phyloP scores from a whole-genome alignment of 2,329 filamentous ascomycete genomes.

The Hypoxylon sp. region DNA sequence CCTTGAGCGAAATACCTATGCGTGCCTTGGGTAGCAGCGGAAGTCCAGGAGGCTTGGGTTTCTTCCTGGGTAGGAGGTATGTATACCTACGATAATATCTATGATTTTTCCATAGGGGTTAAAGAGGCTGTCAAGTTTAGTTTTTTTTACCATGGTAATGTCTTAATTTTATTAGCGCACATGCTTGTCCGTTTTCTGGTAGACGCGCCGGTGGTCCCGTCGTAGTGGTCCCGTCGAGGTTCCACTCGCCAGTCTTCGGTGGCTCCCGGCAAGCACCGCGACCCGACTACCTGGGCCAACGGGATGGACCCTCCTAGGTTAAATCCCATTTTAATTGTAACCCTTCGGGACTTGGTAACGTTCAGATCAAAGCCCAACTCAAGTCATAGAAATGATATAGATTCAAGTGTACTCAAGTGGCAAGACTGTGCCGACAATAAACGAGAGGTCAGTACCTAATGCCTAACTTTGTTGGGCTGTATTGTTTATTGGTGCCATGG shows the following conservation, averaged over 20 bases:
- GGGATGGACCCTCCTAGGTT: constrained; percentile 25
- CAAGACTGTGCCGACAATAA: neutral
- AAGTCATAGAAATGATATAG: neutral
- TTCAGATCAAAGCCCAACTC: neutral
- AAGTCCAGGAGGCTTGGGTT: neutral
- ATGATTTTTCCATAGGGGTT: neutral
- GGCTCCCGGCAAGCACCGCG: constrained; percentile 14
- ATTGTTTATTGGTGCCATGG: neutral
- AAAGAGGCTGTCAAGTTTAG: neutral
- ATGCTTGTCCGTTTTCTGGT: neutral
- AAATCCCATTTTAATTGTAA: neutral
- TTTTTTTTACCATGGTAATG: too few relatives aligned
- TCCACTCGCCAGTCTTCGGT: neutral
- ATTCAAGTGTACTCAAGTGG: neutral
- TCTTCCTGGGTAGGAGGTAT: too few relatives aligned
- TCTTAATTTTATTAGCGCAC: neutral
- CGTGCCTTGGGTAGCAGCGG: constrained; percentile 1
- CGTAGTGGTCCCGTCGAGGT: neutral
- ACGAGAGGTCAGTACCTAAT: neutral
- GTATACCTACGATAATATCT: neutral
- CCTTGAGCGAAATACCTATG: neutral
- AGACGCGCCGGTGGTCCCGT: neutral
- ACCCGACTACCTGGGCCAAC: constrained; percentile 29
- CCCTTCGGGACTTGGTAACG: neutral
- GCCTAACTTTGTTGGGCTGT: neutral